These are phyloP conservation scores for Forsythia suspensa DNA, from an alignment of 257 asterid genomes.

Conservation along the genomic window DNA sequence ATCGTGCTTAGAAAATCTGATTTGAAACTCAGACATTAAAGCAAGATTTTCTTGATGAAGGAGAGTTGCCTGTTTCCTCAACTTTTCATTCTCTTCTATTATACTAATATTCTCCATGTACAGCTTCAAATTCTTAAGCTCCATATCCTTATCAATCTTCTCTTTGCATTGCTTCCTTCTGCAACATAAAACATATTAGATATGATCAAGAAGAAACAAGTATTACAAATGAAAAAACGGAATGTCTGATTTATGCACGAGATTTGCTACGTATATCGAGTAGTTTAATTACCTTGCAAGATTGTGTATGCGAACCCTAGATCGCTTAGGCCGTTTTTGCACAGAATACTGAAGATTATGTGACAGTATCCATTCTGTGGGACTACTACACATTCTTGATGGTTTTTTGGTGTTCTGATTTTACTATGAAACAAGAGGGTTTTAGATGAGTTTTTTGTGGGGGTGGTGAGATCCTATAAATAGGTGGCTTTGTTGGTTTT, in stretches of 20 bases:
- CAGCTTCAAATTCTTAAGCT: slow-evolving; percentile 61
- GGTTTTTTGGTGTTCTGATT: not conserved
- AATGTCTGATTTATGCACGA: not conserved
- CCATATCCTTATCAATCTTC: slow-evolving; percentile 33
- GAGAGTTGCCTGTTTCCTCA: slow-evolving; percentile 60
- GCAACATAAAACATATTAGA: not conserved
- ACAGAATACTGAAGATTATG: slow-evolving; percentile 13
- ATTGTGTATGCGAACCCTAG: slow-evolving; percentile 33
- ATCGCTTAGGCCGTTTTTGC: slow-evolving; percentile 28
- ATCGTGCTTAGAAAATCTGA: slow-evolving; percentile 25
- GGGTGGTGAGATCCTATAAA: slow-evolving; percentile 7
- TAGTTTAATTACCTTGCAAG: slow-evolving; percentile 33
- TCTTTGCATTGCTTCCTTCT: slow-evolving; percentile 40
- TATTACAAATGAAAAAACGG: not conserved
- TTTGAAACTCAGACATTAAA: slow-evolving; percentile 48
- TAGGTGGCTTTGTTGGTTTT: slow-evolving; percentile 9
- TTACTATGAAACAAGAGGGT: not conserved
- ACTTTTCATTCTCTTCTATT: slow-evolving; percentile 57
- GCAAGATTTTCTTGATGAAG: slow-evolving; percentile 74
- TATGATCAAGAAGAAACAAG: not conserved
- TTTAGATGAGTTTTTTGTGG: not conserved
- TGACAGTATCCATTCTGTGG: slow-evolving; percentile 15
- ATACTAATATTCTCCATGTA: slow-evolving; percentile 77
- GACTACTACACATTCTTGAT: slow-evolving; percentile 37
- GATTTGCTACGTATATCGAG: too few species aligned